A percentile compares a stretch with the other conserved stretches of the same genome.
These are phyloP conservation scores for Paraurostyla sp. DNA, from an alignment of 73 alveolate species.

Conservation along the genomic window DNA sequence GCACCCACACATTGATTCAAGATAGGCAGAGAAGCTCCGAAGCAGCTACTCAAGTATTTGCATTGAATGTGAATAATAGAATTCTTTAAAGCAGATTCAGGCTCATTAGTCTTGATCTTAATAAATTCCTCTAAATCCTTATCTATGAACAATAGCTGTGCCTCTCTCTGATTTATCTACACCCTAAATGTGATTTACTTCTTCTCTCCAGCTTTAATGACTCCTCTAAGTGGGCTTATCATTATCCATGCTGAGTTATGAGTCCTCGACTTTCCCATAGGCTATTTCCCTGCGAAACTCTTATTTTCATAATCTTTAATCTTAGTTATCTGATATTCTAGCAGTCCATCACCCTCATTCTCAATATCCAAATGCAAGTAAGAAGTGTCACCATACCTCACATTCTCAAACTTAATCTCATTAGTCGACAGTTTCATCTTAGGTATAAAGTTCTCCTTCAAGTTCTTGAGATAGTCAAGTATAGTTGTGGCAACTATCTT, in stretches of 20 bases:
- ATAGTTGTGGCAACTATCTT: slow-evolving; percentile 25
- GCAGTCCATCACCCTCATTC: slow-evolving; percentile 40
- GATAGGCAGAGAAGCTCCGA: slow-evolving; percentile 62
- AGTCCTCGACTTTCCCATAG: background rate
- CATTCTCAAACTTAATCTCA: background rate
- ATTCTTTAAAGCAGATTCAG: background rate
- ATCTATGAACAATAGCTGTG: slow-evolving; percentile 20
- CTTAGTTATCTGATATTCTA: slow-evolving; percentile 35
- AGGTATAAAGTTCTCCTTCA: slow-evolving; percentile 51
- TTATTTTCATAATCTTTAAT: background rate
- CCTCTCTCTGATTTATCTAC: slow-evolving; percentile 16
- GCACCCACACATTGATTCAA: slow-evolving; percentile 38
- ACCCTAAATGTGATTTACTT: slow-evolving; percentile 2
- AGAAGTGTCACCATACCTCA: slow-evolving; percentile 44
- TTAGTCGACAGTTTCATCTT: slow-evolving; percentile 5
- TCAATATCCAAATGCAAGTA: slow-evolving; percentile 12
- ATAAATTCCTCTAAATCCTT: slow-evolving; percentile 16
- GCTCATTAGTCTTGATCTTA: slow-evolving; percentile 40
- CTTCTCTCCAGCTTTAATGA: slow-evolving; percentile 53
- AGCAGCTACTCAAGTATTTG: slow-evolving; percentile 34
- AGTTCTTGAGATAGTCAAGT: slow-evolving; percentile 35
- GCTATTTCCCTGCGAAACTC: background rate
- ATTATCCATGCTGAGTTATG: slow-evolving; percentile 33
- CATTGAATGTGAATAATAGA: slow-evolving; percentile 4
- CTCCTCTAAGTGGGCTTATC: slow-evolving; percentile 51